phyloP scores from a whole-genome alignment of 2,329 filamentous ascomycete species.

The Colletotrichum tabaci region DNA sequence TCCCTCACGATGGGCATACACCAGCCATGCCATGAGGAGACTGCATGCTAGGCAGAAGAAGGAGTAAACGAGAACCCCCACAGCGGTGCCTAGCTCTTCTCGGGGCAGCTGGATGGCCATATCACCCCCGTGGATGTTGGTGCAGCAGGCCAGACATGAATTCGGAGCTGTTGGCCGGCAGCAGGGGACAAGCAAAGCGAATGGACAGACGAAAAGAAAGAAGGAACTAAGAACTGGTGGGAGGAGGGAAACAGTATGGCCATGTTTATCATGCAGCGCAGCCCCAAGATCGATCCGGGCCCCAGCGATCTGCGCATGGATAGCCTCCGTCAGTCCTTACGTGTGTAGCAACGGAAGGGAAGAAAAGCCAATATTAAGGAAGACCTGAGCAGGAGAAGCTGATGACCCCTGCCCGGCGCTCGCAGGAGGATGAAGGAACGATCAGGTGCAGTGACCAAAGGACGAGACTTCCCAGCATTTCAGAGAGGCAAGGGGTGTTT shows the following conservation, averaged over 20 bases:
- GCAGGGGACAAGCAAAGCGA: conserved; percentile 34
- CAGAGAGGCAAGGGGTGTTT: conserved; percentile 29
- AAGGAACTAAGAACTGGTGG: conserved; percentile 32
- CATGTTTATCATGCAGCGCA: conserved; percentile 43
- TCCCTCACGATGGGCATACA: conserved; percentile 57
- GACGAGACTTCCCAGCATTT: conserved; percentile 22
- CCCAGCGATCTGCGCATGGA: conserved; percentile 38
- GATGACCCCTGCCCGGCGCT: conserved; percentile 12
- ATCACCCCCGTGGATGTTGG: conserved; percentile 41
- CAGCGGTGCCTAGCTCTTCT: conserved; percentile 52
- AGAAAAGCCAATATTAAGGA: conserved; percentile 5
- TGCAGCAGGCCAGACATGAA: conserved; percentile 35
- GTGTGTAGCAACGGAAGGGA: background rate
- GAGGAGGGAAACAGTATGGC: conserved; percentile 30
- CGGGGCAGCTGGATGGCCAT: conserved; percentile 56
- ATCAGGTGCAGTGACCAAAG: conserved; percentile 10
- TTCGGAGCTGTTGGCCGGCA: conserved; percentile 14
- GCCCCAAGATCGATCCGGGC: conserved; percentile 29
- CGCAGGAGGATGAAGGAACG: conserved; percentile 18
- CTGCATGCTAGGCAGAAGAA: conserved; percentile 52
- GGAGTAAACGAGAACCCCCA: conserved; percentile 54
- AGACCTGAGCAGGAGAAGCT: background rate
- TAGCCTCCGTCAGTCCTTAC: background rate
- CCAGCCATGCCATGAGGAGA: conserved; percentile 54
- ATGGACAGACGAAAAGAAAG: conserved; percentile 24